Percentiles rank a stretch among this genome's conserved stretches.
Evolutionary conservation across 83 land plant genomes (phyloP).

Genomic region (Picea engelmannii): DNA sequence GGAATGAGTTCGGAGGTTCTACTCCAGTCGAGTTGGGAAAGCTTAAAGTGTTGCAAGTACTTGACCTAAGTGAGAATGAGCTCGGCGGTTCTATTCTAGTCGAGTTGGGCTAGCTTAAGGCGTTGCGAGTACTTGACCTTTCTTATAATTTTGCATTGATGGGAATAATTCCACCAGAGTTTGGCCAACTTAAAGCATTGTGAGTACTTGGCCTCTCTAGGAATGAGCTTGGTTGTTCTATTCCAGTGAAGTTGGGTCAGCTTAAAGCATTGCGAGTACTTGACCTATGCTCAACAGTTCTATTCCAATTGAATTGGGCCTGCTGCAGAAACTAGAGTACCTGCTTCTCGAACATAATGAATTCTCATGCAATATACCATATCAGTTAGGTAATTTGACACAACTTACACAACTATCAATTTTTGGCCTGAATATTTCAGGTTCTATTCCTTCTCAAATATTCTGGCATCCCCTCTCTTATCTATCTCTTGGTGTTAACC

Average conservation of each 20-base stretch:
- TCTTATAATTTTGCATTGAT: not conserved
- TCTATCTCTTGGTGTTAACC: too few relatives aligned
- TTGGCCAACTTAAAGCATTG: not conserved
- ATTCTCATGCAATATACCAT: constrained; percentile 51
- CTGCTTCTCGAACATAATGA: constrained; percentile 54
- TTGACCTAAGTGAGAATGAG: constrained; percentile 52
- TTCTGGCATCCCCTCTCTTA: too few relatives aligned
- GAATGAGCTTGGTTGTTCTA: constrained; percentile 18
- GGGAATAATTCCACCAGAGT: not conserved
- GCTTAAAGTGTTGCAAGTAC: not conserved
- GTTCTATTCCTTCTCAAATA: too few relatives aligned
- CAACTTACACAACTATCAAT: too few relatives aligned
- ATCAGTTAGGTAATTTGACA: constrained; percentile 47
- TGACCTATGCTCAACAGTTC: constrained; percentile 54
- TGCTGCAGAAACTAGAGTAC: constrained; percentile 47
- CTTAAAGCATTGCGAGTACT: not conserved
- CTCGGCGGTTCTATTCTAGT: too few relatives aligned
- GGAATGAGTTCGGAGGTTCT: constrained; percentile 20
- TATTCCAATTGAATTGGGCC: constrained; percentile 61
- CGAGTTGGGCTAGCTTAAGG: not conserved
- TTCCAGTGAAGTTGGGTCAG: not conserved
- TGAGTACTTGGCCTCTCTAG: constrained; percentile 36
- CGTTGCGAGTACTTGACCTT: constrained; percentile 22
- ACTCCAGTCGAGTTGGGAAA: too few relatives aligned
- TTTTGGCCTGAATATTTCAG: too few relatives aligned